phyloP scores from a whole-genome alignment of 1,284 basidiomycete species.

The Ganoderma boninense region DNA sequence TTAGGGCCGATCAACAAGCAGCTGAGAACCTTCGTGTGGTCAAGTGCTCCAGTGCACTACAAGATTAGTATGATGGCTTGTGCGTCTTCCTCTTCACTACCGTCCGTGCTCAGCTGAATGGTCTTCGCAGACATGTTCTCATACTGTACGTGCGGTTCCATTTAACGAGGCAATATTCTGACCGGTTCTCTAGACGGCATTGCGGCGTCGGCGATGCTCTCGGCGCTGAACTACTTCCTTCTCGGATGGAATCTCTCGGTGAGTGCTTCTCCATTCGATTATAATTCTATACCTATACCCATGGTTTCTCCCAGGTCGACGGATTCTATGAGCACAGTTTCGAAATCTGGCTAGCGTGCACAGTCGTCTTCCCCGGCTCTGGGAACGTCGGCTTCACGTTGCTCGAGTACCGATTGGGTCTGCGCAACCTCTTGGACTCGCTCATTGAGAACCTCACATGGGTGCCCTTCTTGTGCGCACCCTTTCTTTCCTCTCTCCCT shows the following conservation, averaged over 20 bases:
- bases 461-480: slow-evolving; percentile 76
- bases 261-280: not conserved
- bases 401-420: slow-evolving; percentile 80
- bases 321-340: slow-evolving; percentile 78
- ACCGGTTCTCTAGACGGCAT: slow-evolving; percentile 67
- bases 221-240: slow-evolving; percentile 79
- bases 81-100: slow-evolving; percentile 56
- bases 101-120: slow-evolving; percentile 22
- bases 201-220: slow-evolving; percentile 68
- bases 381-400: slow-evolving; percentile 78
- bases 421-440: slow-evolving; percentile 61
- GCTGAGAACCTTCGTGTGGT: slow-evolving; percentile 80
- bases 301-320: slow-evolving; percentile 45
- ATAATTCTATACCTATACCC: not conserved
- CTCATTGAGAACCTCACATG: slow-evolving; percentile 75
- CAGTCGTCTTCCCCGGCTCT: slow-evolving; percentile 80
- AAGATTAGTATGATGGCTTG: slow-evolving; percentile 81
- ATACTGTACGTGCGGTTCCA: slow-evolving; percentile 60
- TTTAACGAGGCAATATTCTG: not conserved
- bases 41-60: slow-evolving; percentile 80
- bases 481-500: not conserved
- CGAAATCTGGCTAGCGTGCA: slow-evolving; percentile 81
- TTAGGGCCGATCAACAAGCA: slow-evolving; percentile 82
- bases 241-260: slow-evolving; percentile 66
- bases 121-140: slow-evolving; percentile 78